Percentiles rank a stretch among this genome's conserved stretches.
phyloP scores from a whole-genome alignment of 1,284 basidiomycete species.

The Sphagnurus paluster region DNA sequence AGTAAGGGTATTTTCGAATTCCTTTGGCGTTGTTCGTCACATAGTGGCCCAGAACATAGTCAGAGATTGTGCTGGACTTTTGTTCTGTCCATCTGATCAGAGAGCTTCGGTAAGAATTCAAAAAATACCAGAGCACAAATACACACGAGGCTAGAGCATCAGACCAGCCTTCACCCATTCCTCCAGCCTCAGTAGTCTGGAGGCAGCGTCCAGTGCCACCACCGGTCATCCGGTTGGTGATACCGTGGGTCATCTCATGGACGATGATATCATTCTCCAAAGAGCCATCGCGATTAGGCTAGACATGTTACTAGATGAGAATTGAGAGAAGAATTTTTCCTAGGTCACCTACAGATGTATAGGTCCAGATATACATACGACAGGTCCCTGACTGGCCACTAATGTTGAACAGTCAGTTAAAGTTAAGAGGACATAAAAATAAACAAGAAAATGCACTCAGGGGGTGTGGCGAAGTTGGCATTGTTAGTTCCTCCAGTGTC shows the following conservation, averaged over 20 bases:
- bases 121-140: constrained; percentile 1
- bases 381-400: constrained; percentile 1
- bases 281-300: constrained; percentile 37
- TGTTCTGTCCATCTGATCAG: constrained; percentile 29
- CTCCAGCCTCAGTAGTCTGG: constrained; percentile 41
- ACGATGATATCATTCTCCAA: constrained; percentile 43
- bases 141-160: constrained; percentile 45
- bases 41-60: constrained; percentile 37
- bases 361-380: constrained; percentile 1
- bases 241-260: constrained; percentile 44
- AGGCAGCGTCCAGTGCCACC: constrained; percentile 45
- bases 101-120: neutral
- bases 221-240: constrained; percentile 46
- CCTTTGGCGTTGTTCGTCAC: constrained; percentile 31
- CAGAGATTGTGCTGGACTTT: constrained; percentile 28
- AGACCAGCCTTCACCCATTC: constrained; percentile 48
- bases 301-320: neutral
- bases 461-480: constrained; percentile 40
- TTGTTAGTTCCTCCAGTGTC: constrained; percentile 37
- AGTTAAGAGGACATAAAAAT: neutral
- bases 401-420: neutral
- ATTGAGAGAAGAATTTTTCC: neutral
- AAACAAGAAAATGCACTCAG: constrained; percentile 28
- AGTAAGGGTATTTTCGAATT: constrained; percentile 27
- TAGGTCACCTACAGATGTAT: neutral